Evolutionary conservation across 1,139 yeast genomes (phyloP).

Genomic region (Suhomyces bolitotheri): DNA sequence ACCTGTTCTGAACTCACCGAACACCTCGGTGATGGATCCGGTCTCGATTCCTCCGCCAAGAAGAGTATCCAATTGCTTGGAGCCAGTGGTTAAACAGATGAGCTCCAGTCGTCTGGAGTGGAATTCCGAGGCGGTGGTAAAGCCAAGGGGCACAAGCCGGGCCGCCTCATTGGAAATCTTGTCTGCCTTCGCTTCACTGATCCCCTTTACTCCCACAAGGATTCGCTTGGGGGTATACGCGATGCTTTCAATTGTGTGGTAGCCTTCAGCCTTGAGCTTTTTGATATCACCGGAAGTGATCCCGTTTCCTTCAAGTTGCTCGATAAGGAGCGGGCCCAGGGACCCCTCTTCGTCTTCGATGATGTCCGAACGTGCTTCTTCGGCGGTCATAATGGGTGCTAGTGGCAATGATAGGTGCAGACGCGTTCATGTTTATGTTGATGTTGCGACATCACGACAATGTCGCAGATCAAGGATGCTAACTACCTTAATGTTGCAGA

Average conservation of each 20-base stretch:
- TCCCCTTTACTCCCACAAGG: slow-evolving; percentile 79
- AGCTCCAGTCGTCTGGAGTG: slow-evolving; percentile 87
- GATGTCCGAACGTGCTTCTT: slow-evolving; percentile 13
- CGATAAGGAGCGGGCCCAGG: slow-evolving; percentile 47
- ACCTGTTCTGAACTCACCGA: slow-evolving; percentile 98
- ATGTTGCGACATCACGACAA: background rate
- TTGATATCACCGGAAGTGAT: slow-evolving; percentile 77
- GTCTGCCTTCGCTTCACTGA: slow-evolving; percentile 95
- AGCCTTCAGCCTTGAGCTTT: slow-evolving; percentile 80
- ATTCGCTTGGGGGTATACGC: slow-evolving; percentile 87
- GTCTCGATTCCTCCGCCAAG: slow-evolving; percentile 98
- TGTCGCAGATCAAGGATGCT: too few species aligned
- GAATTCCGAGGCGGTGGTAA: slow-evolving; percentile 95
- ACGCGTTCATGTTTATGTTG: slow-evolving; percentile 11
- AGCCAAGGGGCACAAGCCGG: slow-evolving; percentile 90
- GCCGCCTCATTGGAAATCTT: slow-evolving; percentile 79
- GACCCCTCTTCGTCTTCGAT: slow-evolving; percentile 40
- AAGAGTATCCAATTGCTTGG: slow-evolving; percentile 88
- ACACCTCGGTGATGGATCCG: slow-evolving; percentile 93
- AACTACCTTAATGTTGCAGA: too few species aligned
- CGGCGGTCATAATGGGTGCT: slow-evolving; percentile 14
- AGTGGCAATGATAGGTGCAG: slow-evolving; percentile 6
- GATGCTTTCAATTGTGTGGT: slow-evolving; percentile 85
- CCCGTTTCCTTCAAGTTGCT: slow-evolving; percentile 75
- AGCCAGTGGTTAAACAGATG: slow-evolving; percentile 92